Evolutionary conservation across 1,139 yeast species (phyloP), one percentile per base, ranked within the genome.

Genomic region (Fermentozyma sake): DNA sequence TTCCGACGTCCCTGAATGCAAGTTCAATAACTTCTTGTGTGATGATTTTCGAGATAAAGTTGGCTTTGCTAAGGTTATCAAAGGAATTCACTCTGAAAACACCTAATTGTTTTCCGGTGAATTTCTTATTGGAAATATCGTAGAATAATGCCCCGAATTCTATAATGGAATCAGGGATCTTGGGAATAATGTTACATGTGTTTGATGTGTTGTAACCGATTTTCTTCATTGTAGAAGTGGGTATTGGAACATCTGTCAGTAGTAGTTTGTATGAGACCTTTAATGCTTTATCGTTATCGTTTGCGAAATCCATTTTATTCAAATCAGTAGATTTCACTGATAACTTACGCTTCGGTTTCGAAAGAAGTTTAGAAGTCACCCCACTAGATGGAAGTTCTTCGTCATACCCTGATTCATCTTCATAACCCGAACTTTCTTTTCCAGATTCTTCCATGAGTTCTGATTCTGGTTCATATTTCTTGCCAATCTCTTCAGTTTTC

Each of bases 141-240:
- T 67, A 76, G 31, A 79, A 78, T 34, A 74, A 68, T 0, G 87
- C 84, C 7, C 85, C 86, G 46, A 69, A 76, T 23, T 77, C 78
- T 26, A 68, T 57, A 18, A 77, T 65, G 11, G 72, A 64, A 25
- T 69, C 69, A 20, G 61, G 67, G 14, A 78, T 39, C 3, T 55
- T 38, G 44, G 55, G 44, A 2, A 58, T 52, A 7, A 64, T 59
- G 43, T 52, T 72, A 45, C 31, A 63, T 35, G 53, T 77, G 41
- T 57, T 61, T 9, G 46, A 41, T 9, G 51, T 40, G 4, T 55
- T 56, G 34, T 67, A 67, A 1, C 71, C 72, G 13, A 43, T 31
- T 35, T 59, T 65, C 29, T 55, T 59, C 32, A 64, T 50, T 4
- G 49, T 36, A 1, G 71, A 41, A 1, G 59, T 48, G 4, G 61